Conservation (phyloP, 805 yeast genomes). For the Zygosaccharomyces kombuchaensis region DNA sequence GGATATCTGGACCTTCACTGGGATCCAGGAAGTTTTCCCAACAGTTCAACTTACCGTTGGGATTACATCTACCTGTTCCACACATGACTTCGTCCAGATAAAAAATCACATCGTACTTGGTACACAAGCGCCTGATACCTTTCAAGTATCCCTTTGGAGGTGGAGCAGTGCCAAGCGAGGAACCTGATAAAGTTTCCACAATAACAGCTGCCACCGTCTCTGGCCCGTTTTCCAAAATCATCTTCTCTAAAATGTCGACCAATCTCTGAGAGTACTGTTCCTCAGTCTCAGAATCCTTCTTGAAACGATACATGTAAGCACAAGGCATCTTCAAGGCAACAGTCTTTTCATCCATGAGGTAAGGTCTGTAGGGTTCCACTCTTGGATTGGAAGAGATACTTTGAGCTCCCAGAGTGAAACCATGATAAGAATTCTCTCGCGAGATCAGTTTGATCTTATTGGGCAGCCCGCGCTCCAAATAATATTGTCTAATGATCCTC, state of each 20-base stretch:
- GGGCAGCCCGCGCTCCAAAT: constrained; percentile 41
- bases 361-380: constrained; percentile 32
- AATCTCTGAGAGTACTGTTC: constrained; percentile 39
- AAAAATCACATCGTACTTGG: constrained; percentile 48
- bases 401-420: constrained; percentile 45
- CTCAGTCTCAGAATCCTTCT: constrained; percentile 36
- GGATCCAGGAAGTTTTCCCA: constrained; percentile 42
- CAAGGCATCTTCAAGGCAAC: constrained; percentile 29
- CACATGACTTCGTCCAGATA: constrained; percentile 55
- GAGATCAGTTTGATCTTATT: constrained; percentile 41
- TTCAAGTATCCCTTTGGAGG: constrained; percentile 46
- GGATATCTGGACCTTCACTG: constrained; percentile 44
- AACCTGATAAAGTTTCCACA: constrained; percentile 46
- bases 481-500: constrained; percentile 50
- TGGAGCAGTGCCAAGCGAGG: constrained; percentile 44
- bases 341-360: constrained; percentile 20
- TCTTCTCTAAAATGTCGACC: constrained; percentile 40
- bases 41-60: constrained; percentile 42
- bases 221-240: constrained; percentile 41
- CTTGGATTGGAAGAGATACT: constrained; percentile 37
- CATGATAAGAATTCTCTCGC: constrained; percentile 46
- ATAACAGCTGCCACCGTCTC: constrained; percentile 42
- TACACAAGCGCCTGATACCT: constrained; percentile 44
- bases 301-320: constrained; percentile 35
- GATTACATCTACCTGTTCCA: constrained; percentile 48